Base-by-base conservation (phyloP, 768 basidiomycete genomes). In the Lactarius hengduanensis region DNA sequence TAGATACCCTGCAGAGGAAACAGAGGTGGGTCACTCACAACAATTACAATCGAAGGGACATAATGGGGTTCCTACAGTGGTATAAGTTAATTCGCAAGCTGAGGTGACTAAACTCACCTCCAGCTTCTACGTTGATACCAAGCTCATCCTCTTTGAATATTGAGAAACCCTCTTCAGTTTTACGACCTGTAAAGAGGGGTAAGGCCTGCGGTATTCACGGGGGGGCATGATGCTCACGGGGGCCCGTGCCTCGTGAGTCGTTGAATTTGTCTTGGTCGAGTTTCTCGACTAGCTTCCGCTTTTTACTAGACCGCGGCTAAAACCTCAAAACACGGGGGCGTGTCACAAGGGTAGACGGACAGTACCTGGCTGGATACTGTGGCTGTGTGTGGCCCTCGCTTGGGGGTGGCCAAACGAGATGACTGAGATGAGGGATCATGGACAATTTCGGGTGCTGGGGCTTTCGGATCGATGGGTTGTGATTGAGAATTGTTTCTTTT, bases 11-110 rank as follows among this genome's bases (percentile, higher is more conserved):
- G 22, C 15, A 22, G 28, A n/a, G 34, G 10, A 32, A 9, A 70
- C 10, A 58, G 38, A 45, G 28, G 56, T 7, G 13, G 40, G n/a
- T 41, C 18, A 80, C 91, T 77, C 72, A 92, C 93, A 94, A 72
- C 93, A 94, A 43, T 91, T 81, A 75, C 93, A 94, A 74, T 94
- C 93, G 73, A 94, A 94, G 7, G 93, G 93, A 78, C 92, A 94
- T 47, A 90, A 75, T 3, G 90, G 84, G 0, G 92, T 93, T 75
- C 91, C 92, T 94, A 76, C 38, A 66, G 56, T 57, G 73, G 66
- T 40, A 68, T 59, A 55, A 75, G 59, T 43, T 11, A 30, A 56
- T 65, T 70, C 34, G 65, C 57, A 62, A 68, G 65, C 68, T 60
- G 36, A 54, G 20, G 36, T 32, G 47, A 40, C 50, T 57, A 61